These are phyloP conservation scores for Corymbia citriodora DNA, from an alignment of 441 rosid genomes.

Conservation along the genomic window DNA sequence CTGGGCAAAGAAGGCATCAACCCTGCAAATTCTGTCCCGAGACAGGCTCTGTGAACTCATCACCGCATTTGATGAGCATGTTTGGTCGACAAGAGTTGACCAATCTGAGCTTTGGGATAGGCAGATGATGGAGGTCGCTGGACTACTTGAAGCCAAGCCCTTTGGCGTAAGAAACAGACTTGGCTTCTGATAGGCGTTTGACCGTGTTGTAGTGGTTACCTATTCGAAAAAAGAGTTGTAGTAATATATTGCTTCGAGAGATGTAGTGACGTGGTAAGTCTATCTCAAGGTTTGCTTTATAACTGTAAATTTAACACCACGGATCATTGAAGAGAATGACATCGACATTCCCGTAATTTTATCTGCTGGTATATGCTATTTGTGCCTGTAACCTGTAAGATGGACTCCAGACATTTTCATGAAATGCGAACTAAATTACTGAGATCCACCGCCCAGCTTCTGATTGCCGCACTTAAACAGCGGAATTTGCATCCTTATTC, in stretches of 20 bases:
- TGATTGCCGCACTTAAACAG: neutral
- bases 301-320: neutral
- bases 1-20: slow-evolving; percentile 43
- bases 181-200: neutral
- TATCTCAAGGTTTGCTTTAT: neutral
- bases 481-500: neutral
- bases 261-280: neutral
- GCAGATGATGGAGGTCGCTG: neutral
- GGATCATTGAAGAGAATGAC: neutral
- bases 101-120: neutral
- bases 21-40: slow-evolving; percentile 14
- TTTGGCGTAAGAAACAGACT: neutral
- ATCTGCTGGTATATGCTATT: neutral
- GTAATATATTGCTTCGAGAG: neutral
- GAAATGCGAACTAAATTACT: neutral
- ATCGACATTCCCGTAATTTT: neutral
- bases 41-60: slow-evolving; percentile 3
- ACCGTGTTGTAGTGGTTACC: neutral
- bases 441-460: neutral
- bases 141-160: neutral
- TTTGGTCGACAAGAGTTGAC: neutral
- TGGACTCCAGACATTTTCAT: neutral
- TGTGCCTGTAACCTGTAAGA: neutral
- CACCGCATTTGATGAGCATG: neutral
- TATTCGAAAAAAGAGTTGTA: neutral